Evolutionary conservation across 305 asterid genomes (phyloP).

Genomic region (Fraxinus velutina): DNA sequence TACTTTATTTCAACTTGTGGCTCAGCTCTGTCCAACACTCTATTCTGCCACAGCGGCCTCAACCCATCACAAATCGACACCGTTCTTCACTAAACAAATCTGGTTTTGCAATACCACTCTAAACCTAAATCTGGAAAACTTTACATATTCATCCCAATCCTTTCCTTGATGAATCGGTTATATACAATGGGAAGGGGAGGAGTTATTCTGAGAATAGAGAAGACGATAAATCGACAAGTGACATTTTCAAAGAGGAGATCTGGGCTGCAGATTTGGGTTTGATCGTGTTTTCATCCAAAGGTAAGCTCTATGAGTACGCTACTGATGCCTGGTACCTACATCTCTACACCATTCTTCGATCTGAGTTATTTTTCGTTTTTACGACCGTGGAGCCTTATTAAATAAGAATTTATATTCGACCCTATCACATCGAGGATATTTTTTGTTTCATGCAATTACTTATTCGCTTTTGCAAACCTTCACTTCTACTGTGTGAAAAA

Average conservation of each 20-base stretch:
- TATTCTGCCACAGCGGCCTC: background rate
- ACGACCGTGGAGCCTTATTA: background rate
- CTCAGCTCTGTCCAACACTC: slow-evolving; percentile 4
- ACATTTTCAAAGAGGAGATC: background rate
- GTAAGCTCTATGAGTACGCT: background rate
- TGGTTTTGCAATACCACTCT: slow-evolving; percentile 20
- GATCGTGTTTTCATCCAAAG: background rate
- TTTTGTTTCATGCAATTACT: background rate
- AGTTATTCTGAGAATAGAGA: background rate
- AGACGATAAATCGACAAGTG: background rate
- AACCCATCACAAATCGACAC: slow-evolving; percentile 26
- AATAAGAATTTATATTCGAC: background rate
- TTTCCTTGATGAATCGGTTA: no score
- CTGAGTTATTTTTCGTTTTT: no score
- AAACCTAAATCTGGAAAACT: no score
- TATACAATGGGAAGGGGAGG: background rate
- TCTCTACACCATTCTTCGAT: background rate
- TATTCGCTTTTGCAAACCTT: background rate
- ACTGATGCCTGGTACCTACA: background rate
- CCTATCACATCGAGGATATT: background rate
- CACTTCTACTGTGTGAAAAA: background rate
- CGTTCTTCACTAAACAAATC: slow-evolving; percentile 16
- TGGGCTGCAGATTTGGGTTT: background rate
- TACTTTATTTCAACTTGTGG: slow-evolving; percentile 16
- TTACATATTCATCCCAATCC: no score